Evolutionary conservation across 495 filamentous ascomycete species (phyloP).

Genomic region (Clohesyomyces aquaticus): DNA sequence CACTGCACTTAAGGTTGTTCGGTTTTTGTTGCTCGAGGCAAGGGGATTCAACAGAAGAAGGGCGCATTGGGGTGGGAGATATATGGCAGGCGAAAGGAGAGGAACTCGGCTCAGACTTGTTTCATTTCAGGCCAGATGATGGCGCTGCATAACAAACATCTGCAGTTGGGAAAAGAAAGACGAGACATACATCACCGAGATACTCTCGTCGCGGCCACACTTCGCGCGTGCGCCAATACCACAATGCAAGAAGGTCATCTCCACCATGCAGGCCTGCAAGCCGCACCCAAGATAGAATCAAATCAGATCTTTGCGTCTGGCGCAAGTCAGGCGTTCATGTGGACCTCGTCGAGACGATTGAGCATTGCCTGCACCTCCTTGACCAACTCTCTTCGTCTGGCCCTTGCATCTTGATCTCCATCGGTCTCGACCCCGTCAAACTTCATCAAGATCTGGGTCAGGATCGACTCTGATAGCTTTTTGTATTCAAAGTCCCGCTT

Average conservation of each 20-base stretch:
- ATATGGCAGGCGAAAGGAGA: not conserved
- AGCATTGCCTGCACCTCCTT: conserved; percentile 40
- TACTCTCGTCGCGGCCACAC: not conserved
- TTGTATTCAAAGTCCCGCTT: conserved; percentile 77
- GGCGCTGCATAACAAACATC: not conserved
- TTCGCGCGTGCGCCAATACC: not conserved
- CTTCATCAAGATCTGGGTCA: conserved; percentile 78
- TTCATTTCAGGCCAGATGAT: not conserved
- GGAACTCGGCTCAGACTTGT: not conserved
- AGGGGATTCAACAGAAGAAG: too few species aligned
- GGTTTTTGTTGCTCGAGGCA: not conserved
- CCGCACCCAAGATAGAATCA: not conserved
- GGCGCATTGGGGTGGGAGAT: not conserved
- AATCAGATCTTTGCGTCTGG: too few species aligned
- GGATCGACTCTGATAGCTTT: conserved; percentile 78
- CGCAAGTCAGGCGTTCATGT: conserved; percentile 1
- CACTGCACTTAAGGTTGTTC: not conserved
- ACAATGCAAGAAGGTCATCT: not conserved
- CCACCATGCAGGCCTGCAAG: not conserved
- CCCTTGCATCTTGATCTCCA: conserved; percentile 33
- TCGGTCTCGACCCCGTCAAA: conserved; percentile 39
- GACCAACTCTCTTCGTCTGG: conserved; percentile 36
- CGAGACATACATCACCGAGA: not conserved
- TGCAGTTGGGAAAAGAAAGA: not conserved
- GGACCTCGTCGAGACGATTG: conserved; percentile 31